Percentiles rank a stretch among this genome's conserved stretches.
Conservation (phyloP, 208 protist genomes). For the Leishmania tropica region DNA sequence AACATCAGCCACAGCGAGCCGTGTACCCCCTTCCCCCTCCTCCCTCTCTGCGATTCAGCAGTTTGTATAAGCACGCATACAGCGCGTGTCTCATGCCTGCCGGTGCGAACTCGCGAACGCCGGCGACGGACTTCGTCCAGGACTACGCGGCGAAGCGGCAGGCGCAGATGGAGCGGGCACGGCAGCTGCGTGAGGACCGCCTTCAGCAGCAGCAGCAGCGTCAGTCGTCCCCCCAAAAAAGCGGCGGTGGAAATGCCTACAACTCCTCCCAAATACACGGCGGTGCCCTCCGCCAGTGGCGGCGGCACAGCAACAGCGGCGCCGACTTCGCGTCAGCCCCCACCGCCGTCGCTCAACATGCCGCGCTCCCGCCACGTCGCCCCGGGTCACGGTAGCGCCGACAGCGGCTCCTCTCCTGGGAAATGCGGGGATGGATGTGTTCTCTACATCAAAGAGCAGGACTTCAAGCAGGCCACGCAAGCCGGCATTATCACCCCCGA, state of each 20-base stretch:
- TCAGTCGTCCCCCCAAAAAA: neutral
- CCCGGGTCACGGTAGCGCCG: neutral
- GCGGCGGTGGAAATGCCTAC: constrained; percentile 3
- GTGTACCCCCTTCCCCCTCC: neutral
- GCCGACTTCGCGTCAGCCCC: neutral
- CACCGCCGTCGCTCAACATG: constrained; percentile 16
- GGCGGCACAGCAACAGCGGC: neutral
- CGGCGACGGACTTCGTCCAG: constrained; percentile 79
- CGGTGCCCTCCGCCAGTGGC: constrained; percentile 3
- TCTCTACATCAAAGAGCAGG: constrained; percentile 67
- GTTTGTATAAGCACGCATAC: neutral
- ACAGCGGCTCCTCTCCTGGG: neutral
- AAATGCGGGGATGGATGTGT: constrained; percentile 18
- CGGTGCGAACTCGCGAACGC: constrained; percentile 33
- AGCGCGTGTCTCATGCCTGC: constrained; percentile 1
- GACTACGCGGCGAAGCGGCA: constrained; percentile 88
- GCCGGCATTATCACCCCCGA: constrained; percentile 83
- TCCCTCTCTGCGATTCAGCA: neutral
- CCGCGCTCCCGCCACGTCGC: constrained; percentile 14
- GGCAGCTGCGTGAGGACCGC: constrained; percentile 74
- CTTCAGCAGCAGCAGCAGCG: constrained; percentile 36
- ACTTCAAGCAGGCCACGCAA: constrained; percentile 77
- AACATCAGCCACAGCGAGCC: neutral
- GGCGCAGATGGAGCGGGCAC: constrained; percentile 80
- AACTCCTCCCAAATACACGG: constrained; percentile 16